Base-by-base conservation (phyloP, 805 yeast genomes). In the Grigorovia humatica region DNA sequence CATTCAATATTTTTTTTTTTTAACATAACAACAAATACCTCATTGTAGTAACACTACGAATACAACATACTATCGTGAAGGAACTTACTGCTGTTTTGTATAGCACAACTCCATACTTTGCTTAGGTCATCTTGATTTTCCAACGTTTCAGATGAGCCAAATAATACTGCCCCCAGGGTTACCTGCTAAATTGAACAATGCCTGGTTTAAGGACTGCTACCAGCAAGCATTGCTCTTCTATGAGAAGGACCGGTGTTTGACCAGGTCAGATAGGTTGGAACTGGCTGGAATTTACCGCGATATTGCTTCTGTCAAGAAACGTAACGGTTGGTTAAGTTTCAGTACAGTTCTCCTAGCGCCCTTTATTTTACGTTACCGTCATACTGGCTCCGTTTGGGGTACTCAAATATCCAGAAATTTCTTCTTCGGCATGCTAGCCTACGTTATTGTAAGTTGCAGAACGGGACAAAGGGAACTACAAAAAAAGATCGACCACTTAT, bases 201-300 rank as follows among this genome's bases (percentile, higher is more conserved):
- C 67, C 6, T 66, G 70, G 70, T 61, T 67, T 45, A 55, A 69
- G 44, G 69, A 67, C 47, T 77, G 77, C 1, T 71, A 70, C 53
- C 55, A 69, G 13, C 58, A 63, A n/a, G 80, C 80, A 2, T 63
- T 74, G 50, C 64, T 68, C 30, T 78, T 80, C 59, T 76, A 78
- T 54, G 76, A 77, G 43, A 70, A 69, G 42, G 85, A 80, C 54
- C 74, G 72, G 41, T 60, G 55, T 5, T 60, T 80, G 44, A 70
- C 68, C 19, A 54, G 67, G 1, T 59, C 62, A 5, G 81, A 80
- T 47, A 61, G 85, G 43, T 57, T 61, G 18, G 68, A 68, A 18
- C 58, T 80, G 20, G 69, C 75, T 2, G 59, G 64, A 12, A 64
- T 73, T 11, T 74, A 73, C 56, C 58, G 67, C 32, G 57, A 64